Evolutionary conservation across 2,329 filamentous ascomycete genomes (phyloP).

Genomic region (Chaetomium olivaceum): DNA sequence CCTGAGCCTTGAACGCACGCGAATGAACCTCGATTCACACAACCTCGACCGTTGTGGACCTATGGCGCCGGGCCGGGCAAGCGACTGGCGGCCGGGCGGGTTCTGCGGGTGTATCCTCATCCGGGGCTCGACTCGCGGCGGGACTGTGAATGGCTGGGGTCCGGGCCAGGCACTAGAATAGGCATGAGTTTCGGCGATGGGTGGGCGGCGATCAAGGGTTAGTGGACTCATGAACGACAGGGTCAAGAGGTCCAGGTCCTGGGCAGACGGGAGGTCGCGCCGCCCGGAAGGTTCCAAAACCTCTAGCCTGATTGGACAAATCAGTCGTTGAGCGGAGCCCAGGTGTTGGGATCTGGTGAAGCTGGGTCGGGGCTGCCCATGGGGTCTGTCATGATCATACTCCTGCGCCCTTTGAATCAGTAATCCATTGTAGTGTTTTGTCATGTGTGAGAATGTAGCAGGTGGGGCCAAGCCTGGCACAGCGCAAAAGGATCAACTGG

Average conservation of each 20-base stretch:
- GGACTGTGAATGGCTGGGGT: slow-evolving; percentile 6
- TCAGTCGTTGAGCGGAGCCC: neutral
- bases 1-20: neutral
- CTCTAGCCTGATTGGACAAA: slow-evolving; percentile 8
- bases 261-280: too few relatives aligned
- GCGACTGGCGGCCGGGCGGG: neutral
- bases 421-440: neutral
- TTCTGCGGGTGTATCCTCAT: neutral
- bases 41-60: neutral
- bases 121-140: neutral
- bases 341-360: neutral
- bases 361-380: neutral
- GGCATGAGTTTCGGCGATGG: neutral
- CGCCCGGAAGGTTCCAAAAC: slow-evolving; percentile 15
- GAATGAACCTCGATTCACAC: neutral
- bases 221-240: neutral
- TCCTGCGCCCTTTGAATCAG: slow-evolving; percentile 1
- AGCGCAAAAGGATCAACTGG: neutral
- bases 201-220: neutral
- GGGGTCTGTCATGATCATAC: neutral
- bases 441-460: neutral
- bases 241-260: slow-evolving; percentile 3
- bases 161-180: slow-evolving; percentile 2
- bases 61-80: neutral
- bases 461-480: neutral